Conservation (phyloP, 1,139 yeast species). For the Schizosaccharomyces versatilis region DNA sequence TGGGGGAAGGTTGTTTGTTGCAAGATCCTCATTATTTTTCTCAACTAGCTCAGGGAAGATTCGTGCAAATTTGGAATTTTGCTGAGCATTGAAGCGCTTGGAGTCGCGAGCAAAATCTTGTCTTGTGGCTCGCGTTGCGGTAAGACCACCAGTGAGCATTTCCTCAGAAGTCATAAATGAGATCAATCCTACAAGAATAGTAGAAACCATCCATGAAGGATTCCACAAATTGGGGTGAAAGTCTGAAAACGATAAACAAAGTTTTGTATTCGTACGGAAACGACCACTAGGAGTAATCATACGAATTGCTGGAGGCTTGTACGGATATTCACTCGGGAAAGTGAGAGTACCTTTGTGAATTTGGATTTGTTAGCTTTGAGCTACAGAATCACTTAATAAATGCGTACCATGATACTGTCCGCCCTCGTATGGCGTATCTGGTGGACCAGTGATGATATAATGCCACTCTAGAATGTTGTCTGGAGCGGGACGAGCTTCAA, state of each 20-base stretch:
- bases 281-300: conserved; percentile 79
- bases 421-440: conserved; percentile 56
- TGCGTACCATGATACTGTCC: conserved; percentile 67
- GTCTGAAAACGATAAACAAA: conserved; percentile 77
- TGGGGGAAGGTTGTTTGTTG: neutral
- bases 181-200: conserved; percentile 61
- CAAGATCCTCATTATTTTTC: conserved; percentile 21
- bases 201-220: conserved; percentile 83
- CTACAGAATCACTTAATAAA: neutral
- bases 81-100: conserved; percentile 37
- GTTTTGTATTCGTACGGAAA: conserved; percentile 52
- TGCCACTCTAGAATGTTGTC: conserved; percentile 54
- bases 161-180: conserved; percentile 62
- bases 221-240: conserved; percentile 89
- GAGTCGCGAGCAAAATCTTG: conserved; percentile 31
- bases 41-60: conserved; percentile 51
- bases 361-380: neutral
- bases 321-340: conserved; percentile 75
- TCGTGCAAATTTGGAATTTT: conserved; percentile 31
- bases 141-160: conserved; percentile 30
- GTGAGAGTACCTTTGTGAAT: conserved; percentile 26
- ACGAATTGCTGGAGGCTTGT: conserved; percentile 74
- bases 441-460: conserved; percentile 65
- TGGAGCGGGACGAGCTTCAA: conserved; percentile 68
- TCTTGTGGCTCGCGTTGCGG: conserved; percentile 30